Base-by-base conservation (phyloP, 225 moss, liverwort and hornwort genomes). In the Polytrichum formosum region DNA sequence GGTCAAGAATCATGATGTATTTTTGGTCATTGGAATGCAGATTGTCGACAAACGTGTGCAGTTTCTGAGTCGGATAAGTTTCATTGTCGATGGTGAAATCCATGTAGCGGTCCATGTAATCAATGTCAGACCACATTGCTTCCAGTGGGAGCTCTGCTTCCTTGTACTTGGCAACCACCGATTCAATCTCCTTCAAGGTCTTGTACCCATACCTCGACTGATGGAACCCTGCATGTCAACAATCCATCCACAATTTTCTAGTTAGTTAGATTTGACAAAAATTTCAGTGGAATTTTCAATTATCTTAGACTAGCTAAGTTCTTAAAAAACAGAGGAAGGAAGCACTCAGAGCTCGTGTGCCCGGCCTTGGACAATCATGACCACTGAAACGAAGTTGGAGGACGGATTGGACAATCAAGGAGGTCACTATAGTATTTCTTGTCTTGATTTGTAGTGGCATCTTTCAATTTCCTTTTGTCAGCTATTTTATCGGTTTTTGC, bases 1-100 rank as follows among this genome's bases (percentile, higher is more conserved):
- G 97, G 79, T 97, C 97, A 28, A 97, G 8, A 59, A 97, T 97
- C 63, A 92, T 79, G 58, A 94, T 91, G 58, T 80, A 97, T 55
- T 90, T 82, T 55, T 88, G 92, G 28, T 83, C 65, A 33, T 90
- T 78, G 3, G 77, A 77, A 74, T 97, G 94, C 72, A 94, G 59
- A 69, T 72, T 75, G 67, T 92, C 75, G 18, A 94, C 72, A 74
- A 97, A 91, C 53, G 79, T 76, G 65, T 81, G 82, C 63, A 89
- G 64, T 26, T 66, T 29, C 0, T 17, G 46, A 0, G 25, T 53
- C 20, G 89, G 81, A 67, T 81, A 89, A 4, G 65, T 83, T 61
- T 78, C 83, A 0, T 83, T 80, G 58, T 89, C 83, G 10, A 83
- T 55, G 18, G 77, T 79, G 81, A 89, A 89, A 59, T 89, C 89